Evolutionary conservation across 2,329 filamentous ascomycete species (phyloP), one percentile per base, ranked within the genome.

Genomic region (Tolypocladium pustulatum): DNA sequence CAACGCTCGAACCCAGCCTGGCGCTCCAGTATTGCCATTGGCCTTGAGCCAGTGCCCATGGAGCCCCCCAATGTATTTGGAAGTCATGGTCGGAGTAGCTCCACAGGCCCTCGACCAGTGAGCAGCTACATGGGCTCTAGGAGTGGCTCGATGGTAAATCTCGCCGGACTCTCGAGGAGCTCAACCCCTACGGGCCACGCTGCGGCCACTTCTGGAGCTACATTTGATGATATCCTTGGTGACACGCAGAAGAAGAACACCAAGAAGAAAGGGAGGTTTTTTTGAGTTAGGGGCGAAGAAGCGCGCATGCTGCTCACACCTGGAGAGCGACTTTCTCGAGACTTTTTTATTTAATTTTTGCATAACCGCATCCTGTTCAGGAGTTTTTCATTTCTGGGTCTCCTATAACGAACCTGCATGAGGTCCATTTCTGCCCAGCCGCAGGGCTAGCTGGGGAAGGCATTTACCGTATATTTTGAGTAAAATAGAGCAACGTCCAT

Each of bases 151-250:
- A 64, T 67, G 15, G 71, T 71, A 9, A 75, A 76, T 59, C 66
- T 76, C 32, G 65, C 65, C 1, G 66, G 65, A 20, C 62, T 72
- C 62, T 60, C 64, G 32, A 43, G 53, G 15, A 65, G 62, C 58
- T 62, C 60, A 15, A 62, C 56, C 49, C 60, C 59, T 34, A 61
- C 64, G 10, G 58, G 65, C 2, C 63, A 64, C 27, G 61, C 65
- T 6, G 61, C 66, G 10, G 63, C 62, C 2, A 68, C 63, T 27
- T 65, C 71, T 13, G 71, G 74, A 3, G 70, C 73, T 34, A 80
- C 78, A 0, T 80, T 80, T 65, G 78, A 80, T 61, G 78, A 80
- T 55, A 80, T 80, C 40, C 67, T 80, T 30, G 72, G 73, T 10
- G 68, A 67, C n/a, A 64, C 63, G 13, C 63, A 71, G 49, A 70